Evolutionary conservation across 768 basidiomycete genomes (phyloP), one percentile per base, ranked within the genome.

Genomic region (Lactarius evosmus): DNA sequence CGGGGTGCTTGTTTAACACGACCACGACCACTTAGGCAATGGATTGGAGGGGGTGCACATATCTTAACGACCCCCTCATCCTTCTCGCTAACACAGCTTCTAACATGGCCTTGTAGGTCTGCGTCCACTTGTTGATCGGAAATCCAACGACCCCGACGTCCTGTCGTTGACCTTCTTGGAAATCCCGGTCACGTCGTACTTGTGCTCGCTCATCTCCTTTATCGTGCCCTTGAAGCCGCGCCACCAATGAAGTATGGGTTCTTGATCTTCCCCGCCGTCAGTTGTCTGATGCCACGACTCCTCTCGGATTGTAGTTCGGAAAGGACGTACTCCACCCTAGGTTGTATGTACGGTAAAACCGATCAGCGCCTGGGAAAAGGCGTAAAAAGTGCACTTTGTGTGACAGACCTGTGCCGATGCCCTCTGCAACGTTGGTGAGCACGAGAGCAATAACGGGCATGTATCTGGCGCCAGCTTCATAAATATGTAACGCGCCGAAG

Each of bases 71-170:
- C 73, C 2, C 90, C 86, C 19, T 89, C 86, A 11, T 85, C 84
- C 74, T 97, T 96, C 68, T 94, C 89, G 7, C 88, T 87, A 29
- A 93, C 90, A 96, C 91, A 12, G 79, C 75, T 73, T 98, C 96
- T 27, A 99, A 78, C 72, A 93, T 89, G n/a, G 84, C 83, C 78
- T 98, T 98, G 80, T 91, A 98, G 51, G 78, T 82, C 72, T 90
- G 85, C 1, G 96, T 99, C 97, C 97, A 99, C 70, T 85, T 88
- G 71, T 95, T 89, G 65, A 99, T 89, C 2, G 97, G 97, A 44
- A 99, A 77, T 75, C 98, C 97, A 30, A 89, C 95, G 73, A 99
- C 89, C 76, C 97, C 93, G 52, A 99, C 80, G 94, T 96, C n/a
- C 85, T 88, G 66, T 91, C 89, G 73, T 91, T 86, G 72, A 90